Percentiles rank a stretch among this genome's conserved stretches.
phyloP scores from a whole-genome alignment of 2,329 filamentous ascomycete species.

The Botryotinia globosa region DNA sequence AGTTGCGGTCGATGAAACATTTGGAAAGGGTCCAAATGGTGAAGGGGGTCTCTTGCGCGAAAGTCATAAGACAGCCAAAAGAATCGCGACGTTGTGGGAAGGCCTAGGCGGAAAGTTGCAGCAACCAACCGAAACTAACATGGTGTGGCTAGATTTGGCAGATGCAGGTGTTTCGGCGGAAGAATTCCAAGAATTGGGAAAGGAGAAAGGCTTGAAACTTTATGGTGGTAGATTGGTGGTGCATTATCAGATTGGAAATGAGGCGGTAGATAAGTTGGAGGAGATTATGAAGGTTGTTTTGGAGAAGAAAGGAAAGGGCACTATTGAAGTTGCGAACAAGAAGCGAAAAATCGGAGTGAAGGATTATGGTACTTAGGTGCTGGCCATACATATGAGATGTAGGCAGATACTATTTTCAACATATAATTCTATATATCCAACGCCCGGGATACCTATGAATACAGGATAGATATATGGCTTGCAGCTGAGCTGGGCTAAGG shows the following conservation, averaged over 20 bases:
- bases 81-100: conserved; percentile 60
- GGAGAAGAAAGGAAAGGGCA: conserved; percentile 21
- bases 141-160: conserved; percentile 69
- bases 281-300: conserved; percentile 44
- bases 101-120: conserved; percentile 58
- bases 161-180: conserved; percentile 51
- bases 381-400: background rate
- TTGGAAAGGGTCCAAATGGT: conserved; percentile 55
- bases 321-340: conserved; percentile 19
- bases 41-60: conserved; percentile 59
- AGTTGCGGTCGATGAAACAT: conserved; percentile 77
- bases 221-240: conserved; percentile 60
- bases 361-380: conserved; percentile 34
- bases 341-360: conserved; percentile 33
- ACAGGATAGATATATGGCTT: background rate
- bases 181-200: conserved; percentile 53
- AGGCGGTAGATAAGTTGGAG: conserved; percentile 51
- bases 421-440: background rate
- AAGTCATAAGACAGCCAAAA: conserved; percentile 61
- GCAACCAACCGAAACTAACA: conserved; percentile 67
- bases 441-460: background rate
- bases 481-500: too few species aligned
- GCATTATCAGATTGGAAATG: conserved; percentile 67
- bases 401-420: background rate
- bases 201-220: conserved; percentile 56